These are phyloP conservation scores for Aquilaria malaccensis DNA, from an alignment of 345 rosid genomes.

Conservation along the genomic window DNA sequence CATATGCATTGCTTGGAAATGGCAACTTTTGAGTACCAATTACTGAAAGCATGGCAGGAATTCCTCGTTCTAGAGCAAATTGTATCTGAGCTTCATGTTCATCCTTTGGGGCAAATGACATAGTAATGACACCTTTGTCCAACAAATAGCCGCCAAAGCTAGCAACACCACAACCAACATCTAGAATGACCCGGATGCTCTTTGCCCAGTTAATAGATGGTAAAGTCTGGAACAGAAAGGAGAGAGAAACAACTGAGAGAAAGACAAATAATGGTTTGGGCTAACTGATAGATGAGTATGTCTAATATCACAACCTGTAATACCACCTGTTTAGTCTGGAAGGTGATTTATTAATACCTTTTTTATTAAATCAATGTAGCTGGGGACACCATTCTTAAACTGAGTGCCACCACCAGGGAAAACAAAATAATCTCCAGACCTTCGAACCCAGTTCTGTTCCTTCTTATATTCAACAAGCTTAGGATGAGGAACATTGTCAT, in stretches of 20 bases:
- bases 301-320: background rate
- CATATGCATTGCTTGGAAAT: slow-evolving; percentile 63
- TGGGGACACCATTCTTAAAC: slow-evolving; percentile 72
- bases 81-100: slow-evolving; percentile 99
- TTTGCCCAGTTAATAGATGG: slow-evolving; percentile 68
- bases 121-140: slow-evolving; percentile 69
- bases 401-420: slow-evolving; percentile 98
- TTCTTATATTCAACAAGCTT: slow-evolving; percentile 97
- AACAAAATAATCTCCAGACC: slow-evolving; percentile 51
- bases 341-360: slow-evolving; percentile 29
- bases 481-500: slow-evolving; percentile 80
- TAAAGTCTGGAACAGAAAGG: slow-evolving; percentile 38
- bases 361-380: slow-evolving; percentile 54
- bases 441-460: slow-evolving; percentile 85
- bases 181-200: slow-evolving; percentile 60
- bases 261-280: too few species aligned
- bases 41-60: slow-evolving; percentile 86
- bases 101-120: slow-evolving; percentile 97
- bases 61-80: slow-evolving; percentile 88
- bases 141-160: slow-evolving; percentile 85
- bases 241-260: background rate
- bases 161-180: slow-evolving; percentile 95
- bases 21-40: slow-evolving; percentile 75
- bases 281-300: background rate
- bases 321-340: too few species aligned